Base-by-base conservation (phyloP, 345 rosid genomes). In the Gossypium thurberi region DNA sequence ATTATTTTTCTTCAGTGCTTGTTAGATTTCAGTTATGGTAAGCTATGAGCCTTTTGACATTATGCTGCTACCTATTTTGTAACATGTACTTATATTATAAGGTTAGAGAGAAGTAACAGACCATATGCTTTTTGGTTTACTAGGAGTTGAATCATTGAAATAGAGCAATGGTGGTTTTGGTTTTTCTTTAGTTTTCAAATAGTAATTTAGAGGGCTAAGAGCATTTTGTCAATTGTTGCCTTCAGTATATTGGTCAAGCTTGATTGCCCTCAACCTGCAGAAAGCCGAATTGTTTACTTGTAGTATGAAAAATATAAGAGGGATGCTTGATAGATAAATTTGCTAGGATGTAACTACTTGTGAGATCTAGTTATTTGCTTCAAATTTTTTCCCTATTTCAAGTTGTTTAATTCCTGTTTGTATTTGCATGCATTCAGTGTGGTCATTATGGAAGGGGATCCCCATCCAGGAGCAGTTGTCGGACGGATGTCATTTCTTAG, bases 401-500 rank as follows among this genome's bases (percentile, higher is more conserved):
- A 37, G 14, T 40, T 51, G 55, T 72, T 46, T 59, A 50, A 42
- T 70, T 46, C 21, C 17, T 67, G 3, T 55, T 28, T 51, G 15
- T 25, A 11, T 62, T 73, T 76, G 48, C 55, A n/a, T 65, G 25
- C 9, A 28, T 84, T 82, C 77, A 95, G 96, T 70, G 84, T 91
- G 81, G 92, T 95, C 33, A 80, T 91, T 79, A 87, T 87, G 86
- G 98, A 96, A 80, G 94, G 96, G 65, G 93, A 90, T 87, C 99
- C 98, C 43, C 93, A 81, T 76, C 98, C 98, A 33, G 91, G 89
- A 75, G 93, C 93, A 53, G 61, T 74, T 57, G 65, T 84, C n/a
- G 99, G 98, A 43, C 92, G 98, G 71, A 88, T 96, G 96, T 96
- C 99, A 47, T 95, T 95, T 84, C 89, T 80, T 75, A 89, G 91